Base-by-base conservation (phyloP, 2,329 filamentous ascomycete genomes). In the Talaromyces sp. region DNA sequence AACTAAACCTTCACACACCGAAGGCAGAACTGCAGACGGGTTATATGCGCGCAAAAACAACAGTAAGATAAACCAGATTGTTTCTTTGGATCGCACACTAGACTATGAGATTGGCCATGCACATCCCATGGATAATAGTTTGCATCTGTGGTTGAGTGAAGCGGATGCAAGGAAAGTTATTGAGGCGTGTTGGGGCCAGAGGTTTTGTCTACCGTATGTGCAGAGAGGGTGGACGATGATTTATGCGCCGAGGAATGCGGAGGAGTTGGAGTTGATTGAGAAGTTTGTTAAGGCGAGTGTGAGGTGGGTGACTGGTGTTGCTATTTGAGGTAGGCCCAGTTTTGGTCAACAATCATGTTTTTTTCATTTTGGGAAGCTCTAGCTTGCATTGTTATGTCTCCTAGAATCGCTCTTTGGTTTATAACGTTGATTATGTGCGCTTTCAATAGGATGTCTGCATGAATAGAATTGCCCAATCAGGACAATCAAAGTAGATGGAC, bases 61-160 rank as follows among this genome's bases (percentile, higher is more conserved):
- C 21, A 10, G 8, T 10, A 46, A 36, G 5, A 50, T 56, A 11
- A 59, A 59, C 15, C 37, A 37, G 1, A 21, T 55, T 15, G 53
- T 59, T 17, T n/a, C 3, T 5, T 25, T 17, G 15, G 33, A 52
- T 13, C 9, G 10, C 1, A 15, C 8, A 15, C n/a, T 59, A 10
- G 15, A 56, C 11, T 45, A 33, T 33, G 57, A 59, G 21, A 51
- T 56, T 11, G 57, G 10, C 9, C 57, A 59, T 8, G 37, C 39
- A 31, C 57, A 59, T 45, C 45, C 52, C 1, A 15, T 19, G 6
- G 57, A 59, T 19, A 45, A 40, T 37, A 56, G 57, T 9, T n/a
- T 59, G 28, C 53, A 59, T 52, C 19, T 59, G 21, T 59, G 57
- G 57, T 9, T 59, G 21, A 59, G 57, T 28, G 37, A 51, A 7